Base-by-base conservation (phyloP, 345 rosid species). In the Noccaea caerulescens region DNA sequence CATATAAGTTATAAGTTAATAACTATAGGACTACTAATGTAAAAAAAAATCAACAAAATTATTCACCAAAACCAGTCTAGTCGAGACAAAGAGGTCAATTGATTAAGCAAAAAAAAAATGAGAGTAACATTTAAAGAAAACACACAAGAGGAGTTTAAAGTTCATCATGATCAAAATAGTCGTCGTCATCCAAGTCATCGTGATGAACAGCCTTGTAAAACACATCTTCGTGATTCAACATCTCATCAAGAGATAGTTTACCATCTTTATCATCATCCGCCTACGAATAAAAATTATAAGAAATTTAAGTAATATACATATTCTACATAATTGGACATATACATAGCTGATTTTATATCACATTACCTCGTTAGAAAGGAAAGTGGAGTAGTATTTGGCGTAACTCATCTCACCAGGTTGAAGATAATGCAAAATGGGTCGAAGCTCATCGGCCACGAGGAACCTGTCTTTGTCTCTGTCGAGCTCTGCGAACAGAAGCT, bases 221-320 rank as follows among this genome's bases (percentile, higher is more conserved):
- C 33, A 79, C 70, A 45, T 73, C 20, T 72, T 85, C 86, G 13
- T 86, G 93, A 57, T 81, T 68, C 41, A 86, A 61, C 85, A 88
- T 85, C 75, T 90, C 92, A 10, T 79, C 78, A 11, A 90, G 77
- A 11, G 83, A 76, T 74, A 88, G 60, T 8, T 75, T 59, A 14
- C 85, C 87, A 75, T 88, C 92, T 71, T 68, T 71, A 69, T 86
- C 66, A 39, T 84, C 92, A 72, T 90, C 97, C 2, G 87, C 87
- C 97, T 88, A 66, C 14, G 3, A 5, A 47, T 47, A 2, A 10
- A 30, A 1, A 2, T 27, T 27, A 27, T 27, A 47, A 16, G 4
- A 4, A 34, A 10, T 5, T 27, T 5, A 14, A 39, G 3, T 0
- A 10, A 39, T 39, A 9, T 11, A 52, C 57, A 52, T 36, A 52